Evolutionary conservation across 768 basidiomycete genomes (phyloP).

Genomic region (Paxillus involutus): DNA sequence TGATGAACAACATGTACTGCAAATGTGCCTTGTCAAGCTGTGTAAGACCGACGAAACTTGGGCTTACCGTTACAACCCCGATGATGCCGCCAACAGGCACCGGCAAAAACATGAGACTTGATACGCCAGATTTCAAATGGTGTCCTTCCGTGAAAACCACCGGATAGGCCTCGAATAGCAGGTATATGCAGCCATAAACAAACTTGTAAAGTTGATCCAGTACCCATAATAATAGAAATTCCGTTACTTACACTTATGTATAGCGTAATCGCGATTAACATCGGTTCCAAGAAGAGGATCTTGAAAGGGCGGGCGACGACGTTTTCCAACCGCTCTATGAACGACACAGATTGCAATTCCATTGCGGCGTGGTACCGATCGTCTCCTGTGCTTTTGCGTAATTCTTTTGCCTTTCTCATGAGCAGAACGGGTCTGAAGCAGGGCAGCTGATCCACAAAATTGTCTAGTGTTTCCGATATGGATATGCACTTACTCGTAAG

Average conservation of each 20-base stretch:
- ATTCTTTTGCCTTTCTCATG: no score
- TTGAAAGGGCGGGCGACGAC: no score
- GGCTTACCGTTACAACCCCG: conserved; percentile 44
- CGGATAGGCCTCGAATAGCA: conserved; percentile 62
- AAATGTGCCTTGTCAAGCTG: conserved; percentile 10
- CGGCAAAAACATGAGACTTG: conserved; percentile 62
- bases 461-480: no score
- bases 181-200: conserved; percentile 42
- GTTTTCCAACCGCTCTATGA: no score
- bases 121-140: conserved; percentile 49
- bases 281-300: no score
- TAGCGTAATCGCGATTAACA: no score
- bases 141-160: conserved; percentile 58
- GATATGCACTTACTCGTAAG: no score
- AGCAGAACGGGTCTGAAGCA: no score
- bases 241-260: conserved; percentile 55
- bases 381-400: no score
- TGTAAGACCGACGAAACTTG: background rate
- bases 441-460: no score
- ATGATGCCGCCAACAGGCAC: conserved; percentile 51
- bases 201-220: background rate
- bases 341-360: no score
- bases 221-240: background rate
- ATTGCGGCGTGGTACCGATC: no score
- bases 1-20: conserved; percentile 47